A percentile compares a stretch with the other conserved stretches of the same genome.
Conservation (phyloP, 768 basidiomycete genomes). For the Dentipellis sp. region DNA sequence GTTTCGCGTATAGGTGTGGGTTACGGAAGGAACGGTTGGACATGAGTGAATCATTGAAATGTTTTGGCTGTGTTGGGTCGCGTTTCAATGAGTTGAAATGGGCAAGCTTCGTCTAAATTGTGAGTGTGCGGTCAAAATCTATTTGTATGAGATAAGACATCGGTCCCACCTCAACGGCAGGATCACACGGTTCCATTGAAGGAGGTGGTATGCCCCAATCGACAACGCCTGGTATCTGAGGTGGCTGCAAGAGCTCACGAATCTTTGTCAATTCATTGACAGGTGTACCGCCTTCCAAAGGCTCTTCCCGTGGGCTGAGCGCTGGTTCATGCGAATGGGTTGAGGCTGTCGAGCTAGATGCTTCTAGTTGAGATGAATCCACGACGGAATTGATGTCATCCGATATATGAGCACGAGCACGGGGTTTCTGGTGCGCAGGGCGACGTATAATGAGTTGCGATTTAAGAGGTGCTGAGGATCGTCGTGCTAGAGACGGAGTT, state of each 20-base stretch:
- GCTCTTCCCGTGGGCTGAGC: neutral
- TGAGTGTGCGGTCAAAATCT: neutral
- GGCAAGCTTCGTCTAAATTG: conserved; percentile 60
- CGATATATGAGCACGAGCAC: conserved; percentile 5
- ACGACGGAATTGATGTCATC: neutral
- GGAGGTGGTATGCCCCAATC: conserved; percentile 76
- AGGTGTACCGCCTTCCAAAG: neutral
- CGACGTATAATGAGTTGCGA: conserved; percentile 14
- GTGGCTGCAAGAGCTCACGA: conserved; percentile 49
- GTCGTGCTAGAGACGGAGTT: conserved; percentile 1
- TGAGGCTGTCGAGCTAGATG: neutral
- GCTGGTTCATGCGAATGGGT: neutral
- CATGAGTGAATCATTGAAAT: conserved; percentile 96
- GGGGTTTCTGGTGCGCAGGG: conserved; percentile 10
- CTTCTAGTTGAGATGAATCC: neutral
- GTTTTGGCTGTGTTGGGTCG: conserved; percentile 54
- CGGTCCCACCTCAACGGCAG: conserved; percentile 46
- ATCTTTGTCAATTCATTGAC: conserved; percentile 40
- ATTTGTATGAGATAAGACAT: neutral
- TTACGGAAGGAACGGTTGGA: conserved; percentile 90
- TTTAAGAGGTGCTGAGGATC: conserved; percentile 2
- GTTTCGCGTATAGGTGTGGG: conserved; percentile 89
- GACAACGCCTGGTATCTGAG: conserved; percentile 49
- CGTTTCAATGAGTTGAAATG: conserved; percentile 71
- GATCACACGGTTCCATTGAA: conserved; percentile 45